Evolutionary conservation across 108 stramenopile genomes (phyloP).

Genomic region (Cylindrotheca closterium): DNA sequence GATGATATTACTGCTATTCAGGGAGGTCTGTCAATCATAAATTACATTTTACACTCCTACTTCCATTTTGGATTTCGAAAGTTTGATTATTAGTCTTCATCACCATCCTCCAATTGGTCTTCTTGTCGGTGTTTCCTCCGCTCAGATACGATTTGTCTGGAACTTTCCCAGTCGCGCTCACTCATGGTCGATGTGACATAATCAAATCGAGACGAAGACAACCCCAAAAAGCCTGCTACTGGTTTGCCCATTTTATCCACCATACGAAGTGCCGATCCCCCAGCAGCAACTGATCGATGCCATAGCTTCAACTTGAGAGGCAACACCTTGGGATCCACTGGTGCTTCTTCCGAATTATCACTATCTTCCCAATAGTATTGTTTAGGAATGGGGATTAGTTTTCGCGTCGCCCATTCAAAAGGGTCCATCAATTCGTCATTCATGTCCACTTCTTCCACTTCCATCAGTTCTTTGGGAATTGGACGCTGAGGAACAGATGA

Average conservation of each 20-base stretch:
- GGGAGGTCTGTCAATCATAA: too few species aligned
- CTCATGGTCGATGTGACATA: conserved; percentile 57
- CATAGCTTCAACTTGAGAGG: conserved; percentile 43
- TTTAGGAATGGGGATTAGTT: conserved; percentile 52
- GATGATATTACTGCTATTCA: too few species aligned
- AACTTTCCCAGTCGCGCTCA: conserved; percentile 39
- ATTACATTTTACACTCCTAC: too few species aligned
- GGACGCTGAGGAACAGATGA: too few species aligned
- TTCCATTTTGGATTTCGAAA: too few species aligned
- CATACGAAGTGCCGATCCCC: conserved; percentile 20
- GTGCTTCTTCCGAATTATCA: conserved; percentile 17
- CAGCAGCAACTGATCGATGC: conserved; percentile 44
- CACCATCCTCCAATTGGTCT: background rate
- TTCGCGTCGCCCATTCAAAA: conserved; percentile 58
- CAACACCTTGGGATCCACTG: conserved; percentile 14
- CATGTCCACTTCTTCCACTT: conserved; percentile 48
- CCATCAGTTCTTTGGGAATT: too few species aligned
- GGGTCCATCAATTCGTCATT: conserved; percentile 56
- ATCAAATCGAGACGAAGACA: conserved; percentile 43
- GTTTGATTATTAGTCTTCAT: too few species aligned
- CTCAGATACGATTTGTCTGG: conserved; percentile 9
- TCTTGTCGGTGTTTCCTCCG: background rate
- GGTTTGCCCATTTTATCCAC: conserved; percentile 42
- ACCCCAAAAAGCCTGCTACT: conserved; percentile 39
- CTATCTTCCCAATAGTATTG: conserved; percentile 54